These are phyloP conservation scores for Nematodospora valgi DNA, from an alignment of 805 yeast species.

Conservation along the genomic window DNA sequence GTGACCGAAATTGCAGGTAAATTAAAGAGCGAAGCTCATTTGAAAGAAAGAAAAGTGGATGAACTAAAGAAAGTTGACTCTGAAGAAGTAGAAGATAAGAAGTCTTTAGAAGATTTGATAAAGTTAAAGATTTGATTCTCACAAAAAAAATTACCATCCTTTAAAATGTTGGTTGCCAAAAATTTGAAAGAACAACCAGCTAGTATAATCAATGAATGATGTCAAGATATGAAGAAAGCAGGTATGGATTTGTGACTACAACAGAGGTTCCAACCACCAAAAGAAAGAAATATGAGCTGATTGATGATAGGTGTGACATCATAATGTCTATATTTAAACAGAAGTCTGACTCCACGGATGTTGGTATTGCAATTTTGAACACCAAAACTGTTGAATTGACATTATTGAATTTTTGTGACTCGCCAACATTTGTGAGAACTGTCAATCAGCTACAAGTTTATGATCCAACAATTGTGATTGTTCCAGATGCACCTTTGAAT, in stretches of 20 bases:
- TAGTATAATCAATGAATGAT: background rate
- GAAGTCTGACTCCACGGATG: constrained; percentile 7
- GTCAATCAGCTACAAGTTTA: constrained; percentile 7
- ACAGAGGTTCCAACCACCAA: background rate
- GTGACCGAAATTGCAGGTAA: constrained; percentile 11
- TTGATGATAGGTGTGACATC: constrained; percentile 1
- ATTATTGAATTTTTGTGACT: constrained; percentile 7
- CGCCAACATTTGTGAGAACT: constrained; percentile 9
- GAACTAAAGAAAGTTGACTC: constrained; percentile 1
- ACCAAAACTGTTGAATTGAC: constrained; percentile 3
- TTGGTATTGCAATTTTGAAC: constrained; percentile 6
- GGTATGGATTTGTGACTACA: constrained; percentile 4
- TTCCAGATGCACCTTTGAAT: constrained; percentile 5
- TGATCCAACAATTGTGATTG: constrained; percentile 5
- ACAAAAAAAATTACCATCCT: background rate
- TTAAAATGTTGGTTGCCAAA: constrained; percentile 2
- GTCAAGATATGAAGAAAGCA: background rate
- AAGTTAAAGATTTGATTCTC: constrained; percentile 6
- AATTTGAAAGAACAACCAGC: background rate
- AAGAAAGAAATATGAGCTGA: background rate
- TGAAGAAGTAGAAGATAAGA: constrained; percentile 1
- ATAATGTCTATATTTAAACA: constrained; percentile 8
- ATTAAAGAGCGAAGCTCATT: constrained; percentile 9
- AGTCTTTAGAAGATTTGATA: constrained; percentile 1
- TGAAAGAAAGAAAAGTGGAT: background rate